phyloP scores from a whole-genome alignment of 345 rosid genomes.

The Arabidopsis suecica region DNA sequence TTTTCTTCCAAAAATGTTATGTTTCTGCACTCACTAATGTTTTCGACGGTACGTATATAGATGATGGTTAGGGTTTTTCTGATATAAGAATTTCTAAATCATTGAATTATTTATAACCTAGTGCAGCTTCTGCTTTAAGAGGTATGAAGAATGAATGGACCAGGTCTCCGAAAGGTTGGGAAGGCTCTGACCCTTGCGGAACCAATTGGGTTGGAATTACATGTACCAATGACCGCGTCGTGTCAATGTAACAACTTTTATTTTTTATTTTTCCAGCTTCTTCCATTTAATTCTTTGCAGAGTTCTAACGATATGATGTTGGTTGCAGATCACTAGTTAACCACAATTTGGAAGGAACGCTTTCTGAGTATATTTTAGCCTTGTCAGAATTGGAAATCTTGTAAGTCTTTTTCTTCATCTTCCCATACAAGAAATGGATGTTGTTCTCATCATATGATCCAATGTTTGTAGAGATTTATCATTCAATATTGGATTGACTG shows the following conservation, averaged over 20 bases:
- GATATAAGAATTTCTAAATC: not conserved
- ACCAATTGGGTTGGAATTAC: not conserved
- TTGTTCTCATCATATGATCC: constrained; percentile 24
- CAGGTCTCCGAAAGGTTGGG: not conserved
- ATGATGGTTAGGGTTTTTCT: not conserved
- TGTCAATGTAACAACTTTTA: not conserved
- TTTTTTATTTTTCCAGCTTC: not conserved
- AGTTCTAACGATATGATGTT: not conserved
- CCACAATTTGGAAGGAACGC: constrained; percentile 54
- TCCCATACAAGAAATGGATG: not conserved
- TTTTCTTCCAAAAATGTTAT: not conserved
- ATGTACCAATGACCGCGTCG: not conserved
- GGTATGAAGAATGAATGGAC: not conserved
- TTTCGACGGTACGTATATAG: not conserved
- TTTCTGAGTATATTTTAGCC: constrained; percentile 53
- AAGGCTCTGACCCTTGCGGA: not conserved
- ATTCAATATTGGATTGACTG: constrained; percentile 58
- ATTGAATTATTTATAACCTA: too few species aligned
- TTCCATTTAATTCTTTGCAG: not conserved
- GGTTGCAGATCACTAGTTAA: constrained; percentile 57
- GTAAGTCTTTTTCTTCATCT: constrained; percentile 47
- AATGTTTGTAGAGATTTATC: constrained; percentile 64
- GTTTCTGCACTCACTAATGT: not conserved
- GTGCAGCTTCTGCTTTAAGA: not conserved
- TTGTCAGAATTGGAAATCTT: constrained; percentile 57